These are phyloP conservation scores for Pseudocercospora macadamiae DNA, from an alignment of 2,329 filamentous ascomycete genomes.

Conservation along the genomic window DNA sequence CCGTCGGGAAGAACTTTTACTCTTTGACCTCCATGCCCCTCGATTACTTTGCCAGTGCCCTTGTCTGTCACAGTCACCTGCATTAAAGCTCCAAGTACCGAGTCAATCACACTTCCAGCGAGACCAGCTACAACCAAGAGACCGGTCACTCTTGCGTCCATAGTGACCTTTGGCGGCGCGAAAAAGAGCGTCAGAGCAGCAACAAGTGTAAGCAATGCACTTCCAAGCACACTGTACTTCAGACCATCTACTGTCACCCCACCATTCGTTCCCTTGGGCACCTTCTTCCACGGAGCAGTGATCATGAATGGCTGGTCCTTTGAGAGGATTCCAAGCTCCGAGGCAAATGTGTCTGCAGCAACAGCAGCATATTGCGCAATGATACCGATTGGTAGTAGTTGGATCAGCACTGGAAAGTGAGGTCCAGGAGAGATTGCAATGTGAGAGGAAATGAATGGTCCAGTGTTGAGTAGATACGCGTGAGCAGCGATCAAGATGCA, in stretches of 20 bases:
- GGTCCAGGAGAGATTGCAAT: slow-evolving; percentile 30
- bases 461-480: slow-evolving; percentile 44
- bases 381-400: slow-evolving; percentile 52
- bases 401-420: slow-evolving; percentile 46
- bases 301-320: slow-evolving; percentile 77
- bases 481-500: slow-evolving; percentile 64
- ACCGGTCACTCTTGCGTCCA: slow-evolving; percentile 20
- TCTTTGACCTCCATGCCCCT: slow-evolving; percentile 57
- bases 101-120: slow-evolving; percentile 82
- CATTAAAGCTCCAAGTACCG: slow-evolving; percentile 78
- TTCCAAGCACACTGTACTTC: slow-evolving; percentile 36
- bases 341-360: slow-evolving; percentile 90
- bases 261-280: slow-evolving; percentile 91
- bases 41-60: slow-evolving; percentile 82
- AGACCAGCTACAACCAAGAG: slow-evolving; percentile 71
- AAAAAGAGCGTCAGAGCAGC: slow-evolving; percentile 54
- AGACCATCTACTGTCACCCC: slow-evolving; percentile 77
- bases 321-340: slow-evolving; percentile 90
- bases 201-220: slow-evolving; percentile 66
- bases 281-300: slow-evolving; percentile 76
- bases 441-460: slow-evolving; percentile 38
- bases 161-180: slow-evolving; percentile 21
- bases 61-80: slow-evolving; percentile 87
- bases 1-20: slow-evolving; percentile 43
- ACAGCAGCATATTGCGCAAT: slow-evolving; percentile 77